These are phyloP conservation scores for Macrolepiota albuminosa DNA, from an alignment of 768 basidiomycete species.

Conservation along the genomic window DNA sequence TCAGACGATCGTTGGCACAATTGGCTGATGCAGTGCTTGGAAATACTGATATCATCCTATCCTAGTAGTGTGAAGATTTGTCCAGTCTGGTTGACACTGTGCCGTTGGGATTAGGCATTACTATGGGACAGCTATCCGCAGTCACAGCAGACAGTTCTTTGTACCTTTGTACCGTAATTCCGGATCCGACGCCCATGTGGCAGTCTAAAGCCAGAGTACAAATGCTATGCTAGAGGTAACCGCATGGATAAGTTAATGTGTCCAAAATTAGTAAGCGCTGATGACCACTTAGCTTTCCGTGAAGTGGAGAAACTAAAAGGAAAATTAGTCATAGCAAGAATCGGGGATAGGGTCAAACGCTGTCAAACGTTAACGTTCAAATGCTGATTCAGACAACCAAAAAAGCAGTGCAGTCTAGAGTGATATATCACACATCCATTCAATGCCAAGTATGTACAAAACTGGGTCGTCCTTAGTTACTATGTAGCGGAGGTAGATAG, in stretches of 20 bases:
- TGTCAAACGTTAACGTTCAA: not conserved
- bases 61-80: not conserved
- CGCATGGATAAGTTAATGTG: too few relatives aligned
- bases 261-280: too few relatives aligned
- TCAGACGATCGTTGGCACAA: not conserved
- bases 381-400: not conserved
- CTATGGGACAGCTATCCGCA: not conserved
- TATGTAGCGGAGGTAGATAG: too few relatives aligned
- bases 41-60: not conserved
- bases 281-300: not conserved
- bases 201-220: too few relatives aligned
- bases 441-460: not conserved
- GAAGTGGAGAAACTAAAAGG: not conserved
- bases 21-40: not conserved
- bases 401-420: not conserved
- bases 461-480: too few relatives aligned
- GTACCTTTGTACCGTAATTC: not conserved
- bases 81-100: not conserved
- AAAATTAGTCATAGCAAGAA: not conserved
- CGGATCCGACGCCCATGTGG: not conserved
- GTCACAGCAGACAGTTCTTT: not conserved
- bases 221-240: not conserved
- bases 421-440: not conserved
- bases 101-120: not conserved
- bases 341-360: too few relatives aligned